Conservation (phyloP, 192 early-diverging fungal species). For the Mortierella claussenii region DNA sequence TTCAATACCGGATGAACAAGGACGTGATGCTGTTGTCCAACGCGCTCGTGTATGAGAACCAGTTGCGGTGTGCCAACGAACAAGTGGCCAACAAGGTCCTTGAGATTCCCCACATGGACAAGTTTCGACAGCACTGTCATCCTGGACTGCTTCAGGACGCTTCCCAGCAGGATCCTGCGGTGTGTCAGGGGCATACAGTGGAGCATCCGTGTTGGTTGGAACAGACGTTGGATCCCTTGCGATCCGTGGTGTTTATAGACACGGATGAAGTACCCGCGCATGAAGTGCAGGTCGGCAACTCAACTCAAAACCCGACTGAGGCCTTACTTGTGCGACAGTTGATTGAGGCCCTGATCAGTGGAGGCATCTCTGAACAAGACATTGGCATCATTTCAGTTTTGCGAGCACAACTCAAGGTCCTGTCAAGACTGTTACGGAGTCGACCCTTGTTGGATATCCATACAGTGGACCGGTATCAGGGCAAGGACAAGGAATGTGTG, state of each 20-base stretch:
- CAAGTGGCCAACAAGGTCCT: conserved; percentile 69
- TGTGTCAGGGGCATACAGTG: neutral
- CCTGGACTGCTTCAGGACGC: neutral
- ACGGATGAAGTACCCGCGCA: conserved; percentile 76
- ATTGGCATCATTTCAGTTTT: conserved; percentile 92
- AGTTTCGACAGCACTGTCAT: conserved; percentile 35
- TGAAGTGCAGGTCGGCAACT: conserved; percentile 65
- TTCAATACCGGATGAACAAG: conserved; percentile 94
- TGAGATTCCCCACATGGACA: conserved; percentile 49
- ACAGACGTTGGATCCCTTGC: conserved; percentile 69
- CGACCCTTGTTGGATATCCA: conserved; percentile 71
- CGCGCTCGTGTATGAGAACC: conserved; percentile 81
- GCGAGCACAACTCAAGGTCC: conserved; percentile 72
- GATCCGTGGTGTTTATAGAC: conserved; percentile 81
- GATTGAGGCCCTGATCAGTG: conserved; percentile 65
- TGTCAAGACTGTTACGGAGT: conserved; percentile 54
- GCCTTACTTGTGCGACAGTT: conserved; percentile 65
- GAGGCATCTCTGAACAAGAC: conserved; percentile 71
- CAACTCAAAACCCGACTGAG: conserved; percentile 80
- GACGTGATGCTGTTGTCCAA: conserved; percentile 92
- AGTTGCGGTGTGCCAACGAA: conserved; percentile 78
- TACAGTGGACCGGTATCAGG: conserved; percentile 95
- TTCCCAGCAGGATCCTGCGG: neutral
- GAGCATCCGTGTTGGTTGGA: conserved; percentile 71
- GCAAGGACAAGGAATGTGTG: conserved; percentile 92